Evolutionary conservation across 495 filamentous ascomycete genomes (phyloP).

Genomic region (Bryoglossum gracile): DNA sequence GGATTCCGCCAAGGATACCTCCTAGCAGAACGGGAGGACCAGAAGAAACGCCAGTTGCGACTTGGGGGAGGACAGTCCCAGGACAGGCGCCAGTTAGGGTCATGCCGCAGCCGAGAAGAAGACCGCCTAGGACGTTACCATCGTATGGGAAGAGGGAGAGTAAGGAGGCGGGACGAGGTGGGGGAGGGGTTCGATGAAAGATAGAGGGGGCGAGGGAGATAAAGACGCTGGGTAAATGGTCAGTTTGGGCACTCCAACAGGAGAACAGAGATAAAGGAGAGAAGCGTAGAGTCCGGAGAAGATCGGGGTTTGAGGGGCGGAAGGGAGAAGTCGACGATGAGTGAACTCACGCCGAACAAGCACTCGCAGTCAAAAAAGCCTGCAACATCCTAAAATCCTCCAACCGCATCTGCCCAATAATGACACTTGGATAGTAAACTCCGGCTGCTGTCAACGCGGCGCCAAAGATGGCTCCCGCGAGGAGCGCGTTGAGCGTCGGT

Average conservation of each 20-base stretch:
- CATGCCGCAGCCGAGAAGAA: slow-evolving; percentile 47
- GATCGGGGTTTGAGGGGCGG: not conserved
- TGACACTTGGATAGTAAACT: slow-evolving; percentile 44
- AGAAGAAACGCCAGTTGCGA: slow-evolving; percentile 39
- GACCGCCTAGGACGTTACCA: slow-evolving; percentile 50
- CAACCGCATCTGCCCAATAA: slow-evolving; percentile 45
- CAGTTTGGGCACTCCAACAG: no score
- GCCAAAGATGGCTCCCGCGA: slow-evolving; percentile 43
- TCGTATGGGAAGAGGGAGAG: slow-evolving; percentile 39
- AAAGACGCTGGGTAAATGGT: no score
- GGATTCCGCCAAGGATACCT: slow-evolving; percentile 35
- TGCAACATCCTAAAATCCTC: slow-evolving; percentile 51
- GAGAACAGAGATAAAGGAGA: no score
- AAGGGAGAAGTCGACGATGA: not conserved
- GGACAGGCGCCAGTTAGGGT: slow-evolving; percentile 45
- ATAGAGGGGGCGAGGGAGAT: no score
- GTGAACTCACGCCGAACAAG: slow-evolving; percentile 44
- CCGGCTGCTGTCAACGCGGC: slow-evolving; percentile 45
- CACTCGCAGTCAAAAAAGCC: slow-evolving; percentile 47
- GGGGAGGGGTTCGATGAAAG: no score
- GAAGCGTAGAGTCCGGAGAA: not conserved
- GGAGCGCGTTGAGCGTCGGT: not conserved
- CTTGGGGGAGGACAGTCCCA: slow-evolving; percentile 45
- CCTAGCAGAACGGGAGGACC: slow-evolving; percentile 37
- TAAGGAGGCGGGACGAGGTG: slow-evolving; percentile 16